These are phyloP conservation scores for Komagataella populi DNA, from an alignment of 805 yeast genomes.

Conservation along the genomic window DNA sequence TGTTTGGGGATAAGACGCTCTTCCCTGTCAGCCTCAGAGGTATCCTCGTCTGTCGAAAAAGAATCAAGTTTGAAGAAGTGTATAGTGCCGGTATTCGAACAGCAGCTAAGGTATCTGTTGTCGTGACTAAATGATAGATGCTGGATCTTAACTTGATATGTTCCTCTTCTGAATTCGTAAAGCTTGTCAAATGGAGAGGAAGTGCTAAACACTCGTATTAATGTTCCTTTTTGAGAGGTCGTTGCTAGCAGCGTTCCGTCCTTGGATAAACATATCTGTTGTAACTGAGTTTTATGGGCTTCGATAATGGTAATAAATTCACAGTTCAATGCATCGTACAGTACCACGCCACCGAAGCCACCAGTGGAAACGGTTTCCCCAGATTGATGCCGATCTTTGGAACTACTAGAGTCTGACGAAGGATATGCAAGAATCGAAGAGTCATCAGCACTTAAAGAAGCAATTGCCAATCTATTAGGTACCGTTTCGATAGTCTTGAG, in stretches of 20 bases:
- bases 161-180: constrained; percentile 71
- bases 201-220: constrained; percentile 69
- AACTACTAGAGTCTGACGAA: constrained; percentile 19
- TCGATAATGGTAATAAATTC: constrained; percentile 71
- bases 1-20: neutral
- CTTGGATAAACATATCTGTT: constrained; percentile 50
- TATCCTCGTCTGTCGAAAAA: constrained; percentile 13
- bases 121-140: constrained; percentile 66
- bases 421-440: constrained; percentile 43
- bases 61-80: constrained; percentile 63
- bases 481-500: constrained; percentile 54
- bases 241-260: constrained; percentile 81
- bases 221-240: constrained; percentile 82
- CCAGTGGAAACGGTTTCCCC: neutral
- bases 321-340: constrained; percentile 64
- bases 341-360: constrained; percentile 47
- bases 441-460: constrained; percentile 24
- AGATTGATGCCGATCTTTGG: neutral
- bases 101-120: constrained; percentile 62
- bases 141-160: constrained; percentile 70
- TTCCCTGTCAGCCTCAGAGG: constrained; percentile 2
- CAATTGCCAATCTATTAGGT: constrained; percentile 18
- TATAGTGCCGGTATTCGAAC: constrained; percentile 83
- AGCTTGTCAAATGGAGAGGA: constrained; percentile 41
- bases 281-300: constrained; percentile 74